Evolutionary conservation across 768 basidiomycete species (phyloP), one percentile per base, ranked within the genome.

Genomic region (Rubroboletus satanas): DNA sequence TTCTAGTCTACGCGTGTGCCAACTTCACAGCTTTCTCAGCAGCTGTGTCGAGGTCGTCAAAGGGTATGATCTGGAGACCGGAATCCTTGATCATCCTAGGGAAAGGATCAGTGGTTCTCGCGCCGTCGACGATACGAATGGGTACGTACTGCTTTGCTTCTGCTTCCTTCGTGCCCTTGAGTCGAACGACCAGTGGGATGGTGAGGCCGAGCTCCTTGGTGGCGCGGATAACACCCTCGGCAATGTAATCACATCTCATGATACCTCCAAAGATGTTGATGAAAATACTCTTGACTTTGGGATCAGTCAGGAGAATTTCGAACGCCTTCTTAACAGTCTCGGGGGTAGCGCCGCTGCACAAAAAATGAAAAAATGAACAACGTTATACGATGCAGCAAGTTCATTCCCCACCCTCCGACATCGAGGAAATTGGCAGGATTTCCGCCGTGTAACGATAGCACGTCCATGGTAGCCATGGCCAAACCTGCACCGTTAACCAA

Each of bases 391-490:
- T 17, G 17, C 29, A 52, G 43, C 15, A 52, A 42, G 28, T 36
- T 59, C 78, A 38, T 15, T 44, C 33, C 58, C 56, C 66, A 90
- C 88, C 93, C 97, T 78, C 97, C 97, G 53, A 98, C 95, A 65
- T 99, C 97, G 57, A 98, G 80, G 83, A 99, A 99, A 73, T 99
- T 98, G 51, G 97, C 97, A 5, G 97, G 97, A 63, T 95, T 87
- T 49, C 93, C 97, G 46, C 97, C 97, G 68, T 98, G 92, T 49
- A 97, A 78, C 45, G 94, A 84, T 53, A 99, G 80, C n/a, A 98
- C 96, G 66, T 99, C 97, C 97, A 99, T 98, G 52, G 97, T 99
- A 36, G 97, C 97, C 97, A 99, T 99, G 48, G 97, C 97, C 57
- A 99, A 77, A 66, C 97, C 97, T 49, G 97, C 97, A 65, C 97